phyloP scores from a whole-genome alignment of 2,329 filamentous ascomycete genomes.

The Fusarium sp. region DNA sequence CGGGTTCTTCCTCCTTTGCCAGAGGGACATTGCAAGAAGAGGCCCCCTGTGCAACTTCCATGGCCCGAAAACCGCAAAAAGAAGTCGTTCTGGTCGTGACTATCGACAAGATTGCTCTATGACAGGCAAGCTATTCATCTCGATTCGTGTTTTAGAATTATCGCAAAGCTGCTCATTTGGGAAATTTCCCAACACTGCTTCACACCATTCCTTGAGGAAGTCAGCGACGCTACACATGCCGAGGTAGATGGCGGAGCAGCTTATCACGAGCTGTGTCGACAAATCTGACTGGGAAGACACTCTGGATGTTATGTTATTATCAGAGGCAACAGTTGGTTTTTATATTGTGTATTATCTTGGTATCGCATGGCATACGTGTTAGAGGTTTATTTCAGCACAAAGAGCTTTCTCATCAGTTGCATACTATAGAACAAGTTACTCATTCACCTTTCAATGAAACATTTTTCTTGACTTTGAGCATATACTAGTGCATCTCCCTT shows the following conservation, averaged over 20 bases:
- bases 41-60: too few species aligned
- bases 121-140: fast-evolving
- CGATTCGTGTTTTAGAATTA: not conserved
- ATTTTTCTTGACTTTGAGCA: too few species aligned
- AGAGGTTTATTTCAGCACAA: not conserved
- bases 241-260: not conserved
- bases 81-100: too few species aligned
- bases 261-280: not conserved
- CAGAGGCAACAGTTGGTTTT: too few species aligned
- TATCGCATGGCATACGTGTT: fast-evolving
- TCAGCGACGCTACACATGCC: fast-evolving
- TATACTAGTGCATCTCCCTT: too few species aligned
- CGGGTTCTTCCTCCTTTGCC: too few species aligned
- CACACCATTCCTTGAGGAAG: fast-evolving
- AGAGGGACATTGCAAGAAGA: too few species aligned
- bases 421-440: too few species aligned
- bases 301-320: too few species aligned
- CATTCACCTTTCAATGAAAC: too few species aligned
- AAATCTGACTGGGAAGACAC: not conserved
- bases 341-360: fast-evolving
- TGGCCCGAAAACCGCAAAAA: too few species aligned
- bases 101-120: too few species aligned
- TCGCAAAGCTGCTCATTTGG: not conserved
- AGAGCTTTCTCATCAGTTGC: fast-evolving
- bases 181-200: fast-evolving